Percentiles rank a stretch among this genome's conserved stretches.
Evolutionary conservation across 371 early-diverging fungal genomes (phyloP).

Genomic region (Mortierella sp.): DNA sequence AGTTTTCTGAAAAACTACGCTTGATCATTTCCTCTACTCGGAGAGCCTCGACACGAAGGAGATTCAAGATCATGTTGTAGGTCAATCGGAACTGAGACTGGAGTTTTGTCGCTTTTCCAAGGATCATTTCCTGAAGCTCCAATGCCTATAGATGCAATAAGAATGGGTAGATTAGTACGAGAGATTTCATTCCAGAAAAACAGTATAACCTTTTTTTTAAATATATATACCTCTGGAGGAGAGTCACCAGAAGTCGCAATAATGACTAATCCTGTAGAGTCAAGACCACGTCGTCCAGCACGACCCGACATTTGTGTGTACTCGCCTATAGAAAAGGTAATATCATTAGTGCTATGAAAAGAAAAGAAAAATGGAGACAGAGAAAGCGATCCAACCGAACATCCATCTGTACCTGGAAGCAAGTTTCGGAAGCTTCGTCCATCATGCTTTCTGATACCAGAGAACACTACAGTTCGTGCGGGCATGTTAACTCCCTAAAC

Average conservation of each 20-base stretch:
- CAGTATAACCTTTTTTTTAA: neutral
- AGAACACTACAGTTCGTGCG: slow-evolving; percentile 95
- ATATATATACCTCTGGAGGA: slow-evolving; percentile 64
- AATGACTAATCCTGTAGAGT: slow-evolving; percentile 94
- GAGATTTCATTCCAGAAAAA: neutral
- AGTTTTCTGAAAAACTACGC: slow-evolving; percentile 95
- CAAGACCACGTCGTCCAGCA: slow-evolving; percentile 98
- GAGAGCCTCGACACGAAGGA: slow-evolving; percentile 97
- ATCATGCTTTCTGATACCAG: slow-evolving; percentile 93
- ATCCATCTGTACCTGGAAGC: slow-evolving; percentile 66
- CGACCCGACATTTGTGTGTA: slow-evolving; percentile 99
- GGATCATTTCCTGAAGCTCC: slow-evolving; percentile 79
- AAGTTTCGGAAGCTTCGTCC: slow-evolving; percentile 88
- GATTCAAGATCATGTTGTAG: slow-evolving; percentile 99
- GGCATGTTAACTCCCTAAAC: slow-evolving; percentile 98
- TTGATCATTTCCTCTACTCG: slow-evolving; percentile 99
- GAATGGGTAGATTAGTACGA: neutral
- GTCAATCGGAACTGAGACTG: slow-evolving; percentile 98
- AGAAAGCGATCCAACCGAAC: neutral
- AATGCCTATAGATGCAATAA: slow-evolving; percentile 50
- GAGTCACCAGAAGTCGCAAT: slow-evolving; percentile 81
- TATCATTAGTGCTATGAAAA: neutral
- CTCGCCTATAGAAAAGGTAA: slow-evolving; percentile 72
- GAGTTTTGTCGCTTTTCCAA: slow-evolving; percentile 92
- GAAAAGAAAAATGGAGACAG: neutral